These are phyloP conservation scores for Amanita phalloides DNA, from an alignment of 768 basidiomycete genomes.

Conservation along the genomic window DNA sequence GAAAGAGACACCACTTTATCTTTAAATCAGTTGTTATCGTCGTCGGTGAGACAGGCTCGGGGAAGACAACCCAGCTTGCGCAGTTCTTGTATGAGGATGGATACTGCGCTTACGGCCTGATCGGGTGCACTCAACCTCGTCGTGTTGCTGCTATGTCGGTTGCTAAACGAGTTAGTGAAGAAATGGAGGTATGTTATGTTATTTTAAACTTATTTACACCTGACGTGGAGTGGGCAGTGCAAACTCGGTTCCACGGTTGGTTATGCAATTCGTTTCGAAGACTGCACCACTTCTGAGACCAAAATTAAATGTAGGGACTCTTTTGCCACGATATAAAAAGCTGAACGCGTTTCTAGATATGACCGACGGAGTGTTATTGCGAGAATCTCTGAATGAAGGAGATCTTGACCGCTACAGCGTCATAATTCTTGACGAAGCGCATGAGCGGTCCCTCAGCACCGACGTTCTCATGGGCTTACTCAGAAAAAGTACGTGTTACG, in stretches of 20 bases:
- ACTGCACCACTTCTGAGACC: slow-evolving; percentile 88
- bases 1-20: background rate
- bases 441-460: slow-evolving; percentile 94
- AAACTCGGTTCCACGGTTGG: slow-evolving; percentile 88
- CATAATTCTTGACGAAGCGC: slow-evolving; percentile 98
- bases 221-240: slow-evolving; percentile 34
- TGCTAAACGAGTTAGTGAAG: slow-evolving; percentile 99
- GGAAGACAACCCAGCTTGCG: slow-evolving; percentile 93
- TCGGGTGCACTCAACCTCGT: slow-evolving; percentile 96
- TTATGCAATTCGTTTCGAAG: slow-evolving; percentile 98
- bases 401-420: slow-evolving; percentile 95
- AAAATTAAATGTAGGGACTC: slow-evolving; percentile 83
- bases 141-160: slow-evolving; percentile 99
- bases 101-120: slow-evolving; percentile 79
- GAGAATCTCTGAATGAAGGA: slow-evolving; percentile 97
- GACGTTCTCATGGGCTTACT: slow-evolving; percentile 97
- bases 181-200: slow-evolving; percentile 76
- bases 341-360: slow-evolving; percentile 48
- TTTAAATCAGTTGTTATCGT: slow-evolving; percentile 68
- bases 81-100: slow-evolving; percentile 98
- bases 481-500: slow-evolving; percentile 58
- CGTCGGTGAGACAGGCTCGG: slow-evolving; percentile 99
- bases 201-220: background rate
- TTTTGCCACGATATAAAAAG: background rate
- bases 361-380: slow-evolving; percentile 98